Percentiles rank a stretch among this genome's conserved stretches.
These are phyloP conservation scores for Aspergillus tanneri DNA, from an alignment of 2,329 filamentous ascomycete genomes.

Conservation along the genomic window DNA sequence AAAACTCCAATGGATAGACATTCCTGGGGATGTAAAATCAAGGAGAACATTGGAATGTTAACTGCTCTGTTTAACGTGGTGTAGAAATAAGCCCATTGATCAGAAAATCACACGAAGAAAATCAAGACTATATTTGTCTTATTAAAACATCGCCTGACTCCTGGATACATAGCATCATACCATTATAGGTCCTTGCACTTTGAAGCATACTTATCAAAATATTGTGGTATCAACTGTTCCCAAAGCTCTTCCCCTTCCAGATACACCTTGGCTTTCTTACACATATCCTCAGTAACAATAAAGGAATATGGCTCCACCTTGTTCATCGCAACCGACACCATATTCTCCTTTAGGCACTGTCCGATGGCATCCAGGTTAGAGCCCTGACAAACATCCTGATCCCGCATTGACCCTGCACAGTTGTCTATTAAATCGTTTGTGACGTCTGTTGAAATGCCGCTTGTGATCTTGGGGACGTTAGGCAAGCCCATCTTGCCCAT, in stretches of 20 bases:
- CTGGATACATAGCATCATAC: too few relatives aligned
- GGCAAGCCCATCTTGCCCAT: neutral
- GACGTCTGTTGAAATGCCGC: neutral
- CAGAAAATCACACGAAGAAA: too few relatives aligned
- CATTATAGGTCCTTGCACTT: too few relatives aligned
- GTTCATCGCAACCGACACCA: neutral
- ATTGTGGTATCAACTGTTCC: neutral
- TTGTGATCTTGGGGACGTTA: neutral
- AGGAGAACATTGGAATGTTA: too few relatives aligned
- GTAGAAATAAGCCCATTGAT: too few relatives aligned
- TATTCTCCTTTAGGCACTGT: neutral
- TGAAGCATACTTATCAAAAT: neutral
- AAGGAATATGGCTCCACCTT: neutral
- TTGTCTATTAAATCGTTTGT: neutral
- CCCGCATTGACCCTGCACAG: neutral
- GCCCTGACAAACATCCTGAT: neutral
- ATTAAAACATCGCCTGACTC: too few relatives aligned
- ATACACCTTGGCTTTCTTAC: neutral
- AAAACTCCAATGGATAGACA: too few relatives aligned
- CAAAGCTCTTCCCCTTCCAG: neutral
- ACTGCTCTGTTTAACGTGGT: too few relatives aligned
- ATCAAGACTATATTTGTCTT: too few relatives aligned
- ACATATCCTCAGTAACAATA: neutral
- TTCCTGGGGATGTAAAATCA: too few relatives aligned
- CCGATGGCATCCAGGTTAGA: neutral